Percentiles rank a stretch among this genome's conserved stretches.
Evolutionary conservation across 2,329 filamentous ascomycete species (phyloP).

Genomic region (Aspergillaceae sp.): DNA sequence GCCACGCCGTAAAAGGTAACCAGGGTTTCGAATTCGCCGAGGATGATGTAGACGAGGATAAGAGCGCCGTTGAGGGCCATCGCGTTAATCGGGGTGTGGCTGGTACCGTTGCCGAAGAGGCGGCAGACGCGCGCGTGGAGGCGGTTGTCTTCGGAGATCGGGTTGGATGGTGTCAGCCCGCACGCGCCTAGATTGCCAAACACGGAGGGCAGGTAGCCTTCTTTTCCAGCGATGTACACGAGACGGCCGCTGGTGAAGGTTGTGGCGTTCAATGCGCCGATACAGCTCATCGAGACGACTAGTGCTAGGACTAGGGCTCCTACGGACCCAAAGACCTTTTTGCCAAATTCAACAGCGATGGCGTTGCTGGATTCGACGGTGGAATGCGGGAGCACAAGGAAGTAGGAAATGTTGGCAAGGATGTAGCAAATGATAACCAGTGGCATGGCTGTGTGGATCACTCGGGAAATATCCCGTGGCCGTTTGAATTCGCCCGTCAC

Average conservation of each 20-base stretch:
- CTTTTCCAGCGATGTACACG: conserved; percentile 88
- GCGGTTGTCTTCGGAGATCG: conserved; percentile 17
- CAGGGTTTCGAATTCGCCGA: conserved; percentile 85
- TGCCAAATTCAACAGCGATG: conserved; percentile 88
- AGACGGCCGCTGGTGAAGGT: conserved; percentile 89
- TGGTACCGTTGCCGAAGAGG: conserved; percentile 69
- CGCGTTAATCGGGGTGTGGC: conserved; percentile 90
- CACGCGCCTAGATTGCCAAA: conserved; percentile 76
- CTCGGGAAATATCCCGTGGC: conserved; percentile 81
- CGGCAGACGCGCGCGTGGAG: conserved; percentile 44
- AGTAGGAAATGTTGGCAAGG: conserved; percentile 86
- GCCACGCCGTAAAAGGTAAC: conserved; percentile 97
- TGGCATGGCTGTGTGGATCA: conserved; percentile 94
- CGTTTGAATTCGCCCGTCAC: conserved; percentile 96
- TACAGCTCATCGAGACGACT: conserved; percentile 82
- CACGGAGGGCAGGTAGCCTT: conserved; percentile 78
- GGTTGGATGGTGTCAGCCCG: conserved; percentile 7
- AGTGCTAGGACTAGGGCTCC: conserved; percentile 80
- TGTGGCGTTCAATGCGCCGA: conserved; percentile 88
- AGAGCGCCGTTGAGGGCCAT: conserved; percentile 71
- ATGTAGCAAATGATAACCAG: conserved; percentile 86
- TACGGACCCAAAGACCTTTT: conserved; percentile 75
- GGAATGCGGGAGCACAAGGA: conserved; percentile 75
- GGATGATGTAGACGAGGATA: conserved; percentile 66
- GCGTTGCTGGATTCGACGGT: conserved; percentile 84